Base-by-base conservation (phyloP, 1,139 yeast genomes). In the Zygosaccharomyces pseudobailii region DNA sequence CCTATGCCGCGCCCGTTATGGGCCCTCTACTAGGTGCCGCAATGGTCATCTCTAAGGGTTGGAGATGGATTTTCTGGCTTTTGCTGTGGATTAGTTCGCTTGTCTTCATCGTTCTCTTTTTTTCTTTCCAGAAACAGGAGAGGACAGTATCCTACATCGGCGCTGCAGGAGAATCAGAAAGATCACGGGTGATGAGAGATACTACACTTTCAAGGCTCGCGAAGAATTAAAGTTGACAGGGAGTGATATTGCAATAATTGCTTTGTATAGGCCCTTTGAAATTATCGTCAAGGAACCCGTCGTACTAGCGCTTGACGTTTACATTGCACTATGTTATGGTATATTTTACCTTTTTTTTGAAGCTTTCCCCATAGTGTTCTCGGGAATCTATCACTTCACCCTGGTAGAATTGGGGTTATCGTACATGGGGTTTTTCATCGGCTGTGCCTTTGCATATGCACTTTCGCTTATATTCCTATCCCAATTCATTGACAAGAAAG, bases 11-110 rank as follows among this genome's bases (percentile, higher is more conserved):
- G 39, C 86, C 87, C 0, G 74, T 75, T 23, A 55, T 80, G 31
- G 89, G 87, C 3, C 88, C 88, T 4, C 63, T 82, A 19, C 67
- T 83, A 42, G 81, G 82, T 44, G 78, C 56, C 63, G 69, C 67
- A 67, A 71, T 55, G 71, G 74, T 50, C 67, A 63, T 69, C 68
- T 61, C 71, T 65, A 50, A 70, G 73, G 60, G 49, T 23, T 75
- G 78, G 78, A 66, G 77, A 57, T 67, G 71, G 66, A 64, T 72
- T 8, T 71, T 71, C 50, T 74, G 78, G 78, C 66, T 72, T 40
- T 52, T 68, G 54, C 51, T 67, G 41, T 67, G 76, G 42, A 47
- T 71, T 7, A 58, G 73, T 40, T 75, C 67, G n/a, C 71, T 70
- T 4, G 46, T 71, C 0, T 59, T 73, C 6, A n/a, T 67, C 1